Base-by-base conservation (phyloP, 495 filamentous ascomycete species). In the Penicillium coprophilum region DNA sequence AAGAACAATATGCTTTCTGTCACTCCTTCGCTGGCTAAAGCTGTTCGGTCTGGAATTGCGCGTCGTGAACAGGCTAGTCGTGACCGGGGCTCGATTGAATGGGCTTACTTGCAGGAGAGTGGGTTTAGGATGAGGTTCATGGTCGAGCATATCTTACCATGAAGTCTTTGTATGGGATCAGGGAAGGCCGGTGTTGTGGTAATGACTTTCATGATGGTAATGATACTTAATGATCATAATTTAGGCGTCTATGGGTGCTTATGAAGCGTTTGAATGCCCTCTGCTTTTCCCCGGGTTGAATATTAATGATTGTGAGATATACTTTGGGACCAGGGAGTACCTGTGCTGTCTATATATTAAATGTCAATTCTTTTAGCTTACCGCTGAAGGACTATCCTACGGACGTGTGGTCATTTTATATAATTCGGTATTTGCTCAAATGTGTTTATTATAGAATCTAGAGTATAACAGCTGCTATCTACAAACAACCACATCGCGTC, bases 21-120 rank as follows among this genome's bases (percentile, higher is more conserved):
- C 44, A 81, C 78, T 15, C 58, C 66, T 0, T 61, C 58, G 4
- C 62, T 95, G 21, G 68, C 76, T 15, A 55, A 61, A 2, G 82
- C 85, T 0, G 78, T 90, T 15, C 73, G 86, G 57, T 65, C 59
- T 53, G 92, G 92, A 1, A 87, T 93, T 41, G 83, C 80, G 6
- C 77, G 90, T n/a, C 72, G 76, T n/a, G 64, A 73, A 0, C 55
- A 62, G 62, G 68, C 45, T 52, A 72, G 57, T 50, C 66, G 55
- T 66, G 74, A 73, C 55, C 45, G 59, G 47, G 72, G 80, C 62
- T 56, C 69, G 43, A 46, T 71, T 10, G 77, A 76, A 53, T 73
- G 61, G 65, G 50, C 24, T 17, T 78, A 72, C 65, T 53, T 80
- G 53, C 12, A 65, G 17, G 77, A 80, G 47, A 80, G 77, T 64